These are phyloP conservation scores for Colletotrichum trifolii DNA, from an alignment of 2,329 filamentous ascomycete species.

Conservation along the genomic window DNA sequence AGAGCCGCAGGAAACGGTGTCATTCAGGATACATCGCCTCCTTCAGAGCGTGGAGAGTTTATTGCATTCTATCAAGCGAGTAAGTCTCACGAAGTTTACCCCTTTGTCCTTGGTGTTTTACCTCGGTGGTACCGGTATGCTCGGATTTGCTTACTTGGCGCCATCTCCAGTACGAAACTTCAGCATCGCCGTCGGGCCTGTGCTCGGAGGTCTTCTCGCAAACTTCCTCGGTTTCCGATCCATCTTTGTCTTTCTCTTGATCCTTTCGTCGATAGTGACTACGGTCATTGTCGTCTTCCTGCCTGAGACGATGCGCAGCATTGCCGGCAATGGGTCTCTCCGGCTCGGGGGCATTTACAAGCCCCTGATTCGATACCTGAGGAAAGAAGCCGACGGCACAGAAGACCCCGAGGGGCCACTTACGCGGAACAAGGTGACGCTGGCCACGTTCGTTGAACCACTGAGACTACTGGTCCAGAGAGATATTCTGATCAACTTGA, in stretches of 20 bases:
- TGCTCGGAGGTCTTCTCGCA: conserved; percentile 46
- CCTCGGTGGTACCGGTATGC: background rate
- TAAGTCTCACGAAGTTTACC: conserved; percentile 33
- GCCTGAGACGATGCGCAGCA: conserved; percentile 43
- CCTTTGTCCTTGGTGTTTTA: background rate
- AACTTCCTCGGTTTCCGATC: conserved; percentile 44
- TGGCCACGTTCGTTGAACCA: conserved; percentile 48
- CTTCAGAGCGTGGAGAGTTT: conserved; percentile 43
- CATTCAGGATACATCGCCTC: conserved; percentile 46
- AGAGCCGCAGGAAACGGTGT: conserved; percentile 42
- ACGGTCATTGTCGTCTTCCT: conserved; percentile 40
- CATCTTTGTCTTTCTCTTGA: conserved; percentile 41
- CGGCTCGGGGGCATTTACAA: conserved; percentile 42
- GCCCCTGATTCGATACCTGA: conserved; percentile 38
- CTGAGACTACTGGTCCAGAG: conserved; percentile 53
- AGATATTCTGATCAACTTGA: conserved; percentile 55
- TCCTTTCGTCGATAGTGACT: conserved; percentile 14
- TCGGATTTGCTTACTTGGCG: conserved; percentile 20
- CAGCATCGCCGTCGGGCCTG: conserved; percentile 46
- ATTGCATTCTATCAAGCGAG: conserved; percentile 48
- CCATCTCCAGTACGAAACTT: conserved; percentile 41
- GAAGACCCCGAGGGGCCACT: conserved; percentile 34
- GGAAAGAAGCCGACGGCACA: conserved; percentile 31
- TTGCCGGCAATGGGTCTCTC: conserved; percentile 43
- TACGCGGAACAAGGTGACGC: conserved; percentile 39